Evolutionary conservation across 116 monocot species (phyloP).

Genomic region (Zostera marina): DNA sequence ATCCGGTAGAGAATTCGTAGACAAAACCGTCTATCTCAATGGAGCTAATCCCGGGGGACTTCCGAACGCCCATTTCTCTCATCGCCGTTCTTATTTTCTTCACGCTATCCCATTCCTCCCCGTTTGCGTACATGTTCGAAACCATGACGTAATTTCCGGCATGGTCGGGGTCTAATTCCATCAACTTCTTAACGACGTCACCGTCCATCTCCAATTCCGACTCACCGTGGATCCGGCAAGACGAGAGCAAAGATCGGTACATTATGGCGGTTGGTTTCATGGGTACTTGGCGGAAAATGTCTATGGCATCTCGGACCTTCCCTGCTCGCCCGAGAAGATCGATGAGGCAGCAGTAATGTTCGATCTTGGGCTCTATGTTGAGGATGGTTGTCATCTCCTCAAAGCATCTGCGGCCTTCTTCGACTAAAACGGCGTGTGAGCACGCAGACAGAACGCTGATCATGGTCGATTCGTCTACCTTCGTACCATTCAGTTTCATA

Average conservation of each 20-base stretch:
- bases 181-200: constrained; percentile 5
- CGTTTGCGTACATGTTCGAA: constrained; percentile 37
- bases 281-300: constrained; percentile 18
- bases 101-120: constrained; percentile 28
- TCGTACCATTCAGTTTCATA: constrained; percentile 11
- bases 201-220: constrained; percentile 7
- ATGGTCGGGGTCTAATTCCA: constrained; percentile 22
- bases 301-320: constrained; percentile 22
- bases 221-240: constrained; percentile 18
- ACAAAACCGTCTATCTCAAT: constrained; percentile 32
- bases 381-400: constrained; percentile 12
- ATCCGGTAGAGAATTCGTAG: constrained; percentile 32
- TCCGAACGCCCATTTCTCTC: constrained; percentile 27
- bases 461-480: constrained; percentile 21
- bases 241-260: constrained; percentile 24
- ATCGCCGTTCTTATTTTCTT: constrained; percentile 23
- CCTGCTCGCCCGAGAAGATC: constrained; percentile 43
- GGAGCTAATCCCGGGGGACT: constrained; percentile 33
- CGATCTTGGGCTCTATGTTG: constrained; percentile 20
- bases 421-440: constrained; percentile 30
- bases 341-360: constrained; percentile 46
- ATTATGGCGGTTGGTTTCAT: constrained; percentile 21
- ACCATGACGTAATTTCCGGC: constrained; percentile 32
- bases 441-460: constrained; percentile 24
- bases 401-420: constrained; percentile 24